Evolutionary conservation across 306 rosid species (phyloP), one percentile per base, ranked within the genome.

Genomic region (Lagenaria siceraria): DNA sequence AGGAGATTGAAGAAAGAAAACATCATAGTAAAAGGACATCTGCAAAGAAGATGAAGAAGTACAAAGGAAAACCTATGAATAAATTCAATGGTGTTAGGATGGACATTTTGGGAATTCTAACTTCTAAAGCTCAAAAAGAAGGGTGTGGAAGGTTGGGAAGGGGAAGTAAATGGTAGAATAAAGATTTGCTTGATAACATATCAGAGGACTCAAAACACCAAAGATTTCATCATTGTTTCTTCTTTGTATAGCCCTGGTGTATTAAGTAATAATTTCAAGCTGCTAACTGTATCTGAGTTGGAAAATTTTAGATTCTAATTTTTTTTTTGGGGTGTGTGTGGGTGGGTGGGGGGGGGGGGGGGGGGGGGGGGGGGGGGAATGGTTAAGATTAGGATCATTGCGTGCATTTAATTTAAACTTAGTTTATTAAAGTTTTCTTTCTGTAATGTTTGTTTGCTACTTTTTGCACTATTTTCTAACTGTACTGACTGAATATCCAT

Each of bases 401-500:
- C 4, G n/a, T 31, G 27, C 38, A 59, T 60, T n/a, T 21, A 21
- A n/a, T 55, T 55, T 7, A 55, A 11, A 10, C 24, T 76, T 76
- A 4, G 71, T 36, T 22, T 25, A 8, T 59, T 48, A 4, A 55
- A 52, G 52, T 10, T 80, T 54, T 81, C 24, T 53, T 76, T 81
- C 80, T 75, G 31, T 51, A 72, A 80, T 53, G 78, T 54, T 49
- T 61, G 31, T 53, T 63, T 70, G 21, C 40, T 58, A 36, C 18
- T 59, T 24, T 29, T 31, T 63, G n/a, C 29, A 19, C 71, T 27
- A 40, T 43, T 2, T 11, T 22, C 33, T 68, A 22, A 38, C 46
- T 19, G 19, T 42, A 69, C n/a, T 21, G 12, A 24, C 21, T 69
- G 36, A 69, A 43, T 69, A 43, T 75, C 64, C 77, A 22, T 8